A percentile compares a stretch with the other conserved stretches of the same genome.
These are phyloP conservation scores for Candida neerlandica DNA, from an alignment of 1,139 yeast species.

Conservation along the genomic window DNA sequence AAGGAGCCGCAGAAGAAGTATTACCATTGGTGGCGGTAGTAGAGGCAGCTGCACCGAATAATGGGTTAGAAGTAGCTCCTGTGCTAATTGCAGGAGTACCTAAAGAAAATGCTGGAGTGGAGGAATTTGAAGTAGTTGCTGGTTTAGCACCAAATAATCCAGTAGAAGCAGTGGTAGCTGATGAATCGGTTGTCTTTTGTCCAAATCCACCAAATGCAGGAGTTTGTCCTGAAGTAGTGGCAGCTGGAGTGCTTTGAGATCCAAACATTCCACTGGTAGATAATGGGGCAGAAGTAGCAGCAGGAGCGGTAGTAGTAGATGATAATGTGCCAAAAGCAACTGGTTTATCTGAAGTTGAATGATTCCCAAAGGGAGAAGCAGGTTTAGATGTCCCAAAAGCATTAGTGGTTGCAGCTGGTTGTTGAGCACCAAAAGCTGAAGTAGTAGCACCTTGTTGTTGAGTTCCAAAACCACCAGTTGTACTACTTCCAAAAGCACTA, in stretches of 20 bases:
- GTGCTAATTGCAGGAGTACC: conserved; percentile 19
- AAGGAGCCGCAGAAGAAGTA: conserved; percentile 6
- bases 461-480: conserved; percentile 5
- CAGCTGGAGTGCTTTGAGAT: conserved; percentile 23
- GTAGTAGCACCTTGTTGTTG: conserved; percentile 5
- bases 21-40: not conserved
- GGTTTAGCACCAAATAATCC: conserved; percentile 15
- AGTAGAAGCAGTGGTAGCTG: conserved; percentile 3
- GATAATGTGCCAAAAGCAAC: conserved; percentile 18
- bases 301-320: conserved; percentile 22
- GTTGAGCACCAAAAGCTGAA: conserved; percentile 10
- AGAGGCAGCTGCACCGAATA: not conserved
- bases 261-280: conserved; percentile 24
- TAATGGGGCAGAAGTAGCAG: conserved; percentile 20
- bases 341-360: conserved; percentile 4
- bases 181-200: conserved; percentile 19
- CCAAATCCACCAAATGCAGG: conserved; percentile 18
- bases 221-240: conserved; percentile 16
- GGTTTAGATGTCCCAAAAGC: conserved; percentile 12
- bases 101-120: conserved; percentile 18
- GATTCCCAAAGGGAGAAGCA: conserved; percentile 11
- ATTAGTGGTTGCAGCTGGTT: conserved; percentile 4
- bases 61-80: not conserved
- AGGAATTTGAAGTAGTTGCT: conserved; percentile 8
- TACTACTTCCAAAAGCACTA: conserved; percentile 6